Conservation (phyloP, 345 rosid species). For the Syzygium aqueum region DNA sequence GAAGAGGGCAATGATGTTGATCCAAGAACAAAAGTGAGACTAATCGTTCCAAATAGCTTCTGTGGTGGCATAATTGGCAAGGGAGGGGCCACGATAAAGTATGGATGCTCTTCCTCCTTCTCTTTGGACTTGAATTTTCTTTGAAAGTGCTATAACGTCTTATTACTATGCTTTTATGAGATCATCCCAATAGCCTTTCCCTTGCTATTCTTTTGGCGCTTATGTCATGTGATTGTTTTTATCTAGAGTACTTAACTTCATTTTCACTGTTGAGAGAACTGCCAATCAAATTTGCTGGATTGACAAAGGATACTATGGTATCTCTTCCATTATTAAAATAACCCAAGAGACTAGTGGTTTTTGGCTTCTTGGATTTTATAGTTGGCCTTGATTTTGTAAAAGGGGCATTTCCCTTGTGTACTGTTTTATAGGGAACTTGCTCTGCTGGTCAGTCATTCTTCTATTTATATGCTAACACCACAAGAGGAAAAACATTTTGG, state of each 20-base stretch:
- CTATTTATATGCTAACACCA: neutral
- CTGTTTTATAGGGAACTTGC: neutral
- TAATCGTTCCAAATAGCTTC: constrained; percentile 88
- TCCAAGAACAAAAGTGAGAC: constrained; percentile 79
- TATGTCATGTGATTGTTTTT: neutral
- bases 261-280: neutral
- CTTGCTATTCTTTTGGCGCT: neutral
- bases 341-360: neutral
- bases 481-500: neutral
- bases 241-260: neutral
- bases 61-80: constrained; percentile 99
- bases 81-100: constrained; percentile 98
- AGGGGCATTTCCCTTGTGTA: neutral
- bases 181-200: neutral
- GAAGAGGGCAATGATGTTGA: constrained; percentile 74
- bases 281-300: neutral
- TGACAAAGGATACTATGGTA: neutral
- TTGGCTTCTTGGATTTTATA: neutral
- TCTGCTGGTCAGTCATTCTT: neutral
- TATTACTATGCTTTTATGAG: neutral
- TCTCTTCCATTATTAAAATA: neutral
- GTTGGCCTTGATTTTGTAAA: neutral
- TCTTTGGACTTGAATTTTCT: neutral
- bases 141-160: neutral
- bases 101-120: constrained; percentile 17